Base-by-base conservation (phyloP, 306 rosid genomes). In the Betula pendula region DNA sequence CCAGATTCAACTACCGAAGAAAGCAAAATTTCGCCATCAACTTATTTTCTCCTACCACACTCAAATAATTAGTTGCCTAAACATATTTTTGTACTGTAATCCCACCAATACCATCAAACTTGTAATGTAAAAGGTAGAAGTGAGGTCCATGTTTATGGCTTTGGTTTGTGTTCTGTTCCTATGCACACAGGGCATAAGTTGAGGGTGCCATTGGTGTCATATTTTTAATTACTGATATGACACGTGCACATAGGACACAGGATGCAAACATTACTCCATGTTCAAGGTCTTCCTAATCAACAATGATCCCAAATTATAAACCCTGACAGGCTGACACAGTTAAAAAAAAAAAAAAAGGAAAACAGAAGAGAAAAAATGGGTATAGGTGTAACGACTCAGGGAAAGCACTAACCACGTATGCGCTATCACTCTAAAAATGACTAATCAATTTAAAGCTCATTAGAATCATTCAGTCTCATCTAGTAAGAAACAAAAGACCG, bases 351-450 rank as follows among this genome's bases (percentile, higher is more conserved):
- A 16, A 33, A 12, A 3, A 0, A 24, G 20, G 44, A 63, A 59
- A 59, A 63, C 8, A 16, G 49, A 50, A 20, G 80, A 82, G 79
- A 77, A 63, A 68, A 73, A 85, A 73, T 72, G 68, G 77, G 60
- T n/a, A 76, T 77, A 33, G 68, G 53, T 20, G 13, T 44, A 58
- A 24, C 62, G 51, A 20, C 43, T 53, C 12, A 52, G 52, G 8
- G 40, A 60, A 43, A 66, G 31, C 14, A 74, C 13, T 53, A 25
- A 1, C 27, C 25, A 62, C 40, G 40, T 35, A 0, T 35, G 5
- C 5, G 3, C 40, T 35, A 35, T 35, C 40, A 35, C 40, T 35
- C n/a, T 35, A 0, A 35, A 35, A 35, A 35, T 35, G 40, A 35
- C 5, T 31, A 31, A 0, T 35, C 3, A 35, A 35, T 35, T 35